Conservation (phyloP, 2,329 filamentous ascomycete genomes). For the Hymenoscyphus repandus region DNA sequence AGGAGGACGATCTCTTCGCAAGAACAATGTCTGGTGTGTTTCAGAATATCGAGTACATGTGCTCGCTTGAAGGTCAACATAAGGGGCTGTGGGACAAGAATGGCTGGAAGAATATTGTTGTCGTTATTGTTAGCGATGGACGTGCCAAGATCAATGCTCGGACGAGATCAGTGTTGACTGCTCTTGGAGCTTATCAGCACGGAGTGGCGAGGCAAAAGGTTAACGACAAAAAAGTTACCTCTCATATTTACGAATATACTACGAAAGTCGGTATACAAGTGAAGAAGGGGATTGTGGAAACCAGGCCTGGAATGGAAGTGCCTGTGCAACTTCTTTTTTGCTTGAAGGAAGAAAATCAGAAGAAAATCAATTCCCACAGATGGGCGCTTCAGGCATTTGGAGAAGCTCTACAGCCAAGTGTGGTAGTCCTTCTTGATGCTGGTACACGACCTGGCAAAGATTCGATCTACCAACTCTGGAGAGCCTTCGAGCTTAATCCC, state of each 20-base stretch:
- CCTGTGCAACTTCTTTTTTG: conserved; percentile 25
- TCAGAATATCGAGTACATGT: conserved; percentile 69
- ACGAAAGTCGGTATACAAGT: conserved; percentile 72
- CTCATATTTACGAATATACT: conserved; percentile 61
- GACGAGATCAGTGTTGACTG: conserved; percentile 59
- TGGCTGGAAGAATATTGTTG: conserved; percentile 70
- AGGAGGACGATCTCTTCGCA: conserved; percentile 64
- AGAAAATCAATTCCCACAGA: conserved; percentile 25
- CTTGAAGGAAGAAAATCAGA: conserved; percentile 24
- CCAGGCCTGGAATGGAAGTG: conserved; percentile 83
- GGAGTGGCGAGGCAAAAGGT: conserved; percentile 67
- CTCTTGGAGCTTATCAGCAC: conserved; percentile 63
- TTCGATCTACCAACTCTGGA: conserved; percentile 22
- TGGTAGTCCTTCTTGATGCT: conserved; percentile 22
- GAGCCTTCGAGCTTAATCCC: conserved; percentile 19
- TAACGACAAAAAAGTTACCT: conserved; percentile 65
- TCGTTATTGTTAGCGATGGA: conserved; percentile 64
- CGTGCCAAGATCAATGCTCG: conserved; percentile 64
- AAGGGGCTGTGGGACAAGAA: conserved; percentile 57
- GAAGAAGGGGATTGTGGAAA: conserved; percentile 74
- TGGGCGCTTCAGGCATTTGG: conserved; percentile 25
- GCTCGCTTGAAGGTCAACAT: conserved; percentile 57
- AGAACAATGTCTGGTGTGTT: conserved; percentile 65
- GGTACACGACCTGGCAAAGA: conserved; percentile 19
- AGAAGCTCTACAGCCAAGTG: conserved; percentile 18